Base-by-base conservation (phyloP, 1,284 basidiomycete species). In the Schizophyllum commune region DNA sequence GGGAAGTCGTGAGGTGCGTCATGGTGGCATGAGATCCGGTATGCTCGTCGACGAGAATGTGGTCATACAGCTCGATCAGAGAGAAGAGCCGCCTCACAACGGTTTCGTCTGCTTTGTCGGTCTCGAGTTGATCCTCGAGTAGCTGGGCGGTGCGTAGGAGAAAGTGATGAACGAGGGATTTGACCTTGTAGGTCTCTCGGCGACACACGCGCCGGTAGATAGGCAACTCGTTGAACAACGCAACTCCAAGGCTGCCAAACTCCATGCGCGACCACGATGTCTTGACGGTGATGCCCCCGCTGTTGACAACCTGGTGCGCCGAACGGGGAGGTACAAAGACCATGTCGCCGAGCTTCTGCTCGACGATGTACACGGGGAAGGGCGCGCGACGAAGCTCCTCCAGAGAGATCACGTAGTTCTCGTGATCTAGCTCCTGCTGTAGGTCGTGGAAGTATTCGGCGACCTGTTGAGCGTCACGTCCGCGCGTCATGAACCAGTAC, bases 211-310 rank as follows among this genome's bases (percentile, higher is more conserved):
- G 92, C 61, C 83, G 81, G 68, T 92, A 92, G 17, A 92, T 78
- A 1, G 88, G 88, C 53, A 92, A 75, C 64, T 92, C 89, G 58
- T 87, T 80, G 66, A 83, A 80, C 52, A 88, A 75, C 1, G 89
- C 87, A 0, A 76, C 75, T 52, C 69, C 69, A 17, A 89, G 70
- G 2, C 87, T 85, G 55, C 73, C 69, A 13, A 88, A 67, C 8
- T 86, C 86, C 88, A 92, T 90, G 54, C 90, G 77, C 0, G 89
- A 91, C 89, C 89, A 92, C 0, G 88, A 88, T 8, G 83, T 83
- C 72, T 92, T 92, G 68, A 90, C 77, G 0, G 88, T 88, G 27
- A 92, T 76, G 8, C 90, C 89, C 27, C 90, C 88, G 58, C 75
- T 73, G 66, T 92, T 92, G 20, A 91, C 79, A 4, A 92, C 89